These are phyloP conservation scores for Backusella tarrabulga DNA, from an alignment of 192 early-diverging fungal species.

Conservation along the genomic window DNA sequence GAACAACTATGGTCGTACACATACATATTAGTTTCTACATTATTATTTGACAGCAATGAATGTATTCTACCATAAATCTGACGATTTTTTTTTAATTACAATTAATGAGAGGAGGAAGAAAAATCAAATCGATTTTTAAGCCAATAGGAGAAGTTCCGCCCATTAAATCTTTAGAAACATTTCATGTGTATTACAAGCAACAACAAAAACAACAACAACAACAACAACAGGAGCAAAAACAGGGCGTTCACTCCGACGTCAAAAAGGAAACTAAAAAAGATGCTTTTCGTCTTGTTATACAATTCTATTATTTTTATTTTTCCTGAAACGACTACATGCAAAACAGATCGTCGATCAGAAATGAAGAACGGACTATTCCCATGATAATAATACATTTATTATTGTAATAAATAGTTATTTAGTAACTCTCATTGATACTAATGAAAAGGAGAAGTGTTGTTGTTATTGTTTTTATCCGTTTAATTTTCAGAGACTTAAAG, in stretches of 20 bases:
- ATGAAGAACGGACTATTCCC: conserved; percentile 2
- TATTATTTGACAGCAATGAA: background rate
- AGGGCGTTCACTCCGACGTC: background rate
- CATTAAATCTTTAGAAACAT: background rate
- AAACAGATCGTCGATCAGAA: conserved; percentile 8
- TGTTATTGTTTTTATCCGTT: background rate
- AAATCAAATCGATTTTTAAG: background rate
- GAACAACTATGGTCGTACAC: background rate
- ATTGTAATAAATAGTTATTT: background rate
- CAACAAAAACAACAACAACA: background rate
- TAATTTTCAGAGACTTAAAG: background rate
- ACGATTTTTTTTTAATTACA: background rate
- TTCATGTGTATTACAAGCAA: background rate
- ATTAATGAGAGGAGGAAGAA: background rate
- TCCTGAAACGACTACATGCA: background rate
- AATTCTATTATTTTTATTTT: background rate
- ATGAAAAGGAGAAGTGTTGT: background rate
- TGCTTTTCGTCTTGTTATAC: background rate
- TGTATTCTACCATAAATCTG: background rate
- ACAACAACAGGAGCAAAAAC: background rate
- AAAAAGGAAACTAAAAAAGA: background rate
- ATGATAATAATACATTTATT: background rate
- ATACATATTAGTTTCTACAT: background rate
- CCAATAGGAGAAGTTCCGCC: conserved; percentile 7
- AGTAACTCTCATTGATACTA: background rate